These are phyloP conservation scores for Thielaviopsis ethacetica DNA, from an alignment of 2,329 filamentous ascomycete genomes.

Conservation along the genomic window DNA sequence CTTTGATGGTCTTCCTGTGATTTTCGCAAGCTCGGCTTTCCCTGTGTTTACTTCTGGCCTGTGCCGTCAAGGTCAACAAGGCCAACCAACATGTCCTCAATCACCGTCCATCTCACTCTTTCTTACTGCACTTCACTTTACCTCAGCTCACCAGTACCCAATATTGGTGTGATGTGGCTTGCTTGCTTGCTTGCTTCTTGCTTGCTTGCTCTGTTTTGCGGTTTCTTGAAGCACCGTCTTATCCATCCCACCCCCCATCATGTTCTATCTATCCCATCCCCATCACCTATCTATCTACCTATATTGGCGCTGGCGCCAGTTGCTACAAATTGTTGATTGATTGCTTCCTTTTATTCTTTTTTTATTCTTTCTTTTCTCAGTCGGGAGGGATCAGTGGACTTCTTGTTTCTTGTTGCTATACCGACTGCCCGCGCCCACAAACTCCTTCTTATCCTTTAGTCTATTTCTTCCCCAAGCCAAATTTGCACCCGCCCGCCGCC, in stretches of 20 bases:
- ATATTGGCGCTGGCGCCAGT: background rate
- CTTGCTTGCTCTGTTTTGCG: background rate
- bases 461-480: background rate
- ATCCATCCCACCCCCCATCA: background rate
- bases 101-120: background rate
- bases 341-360: background rate
- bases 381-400: background rate
- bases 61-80: background rate
- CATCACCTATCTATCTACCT: too few relatives aligned
- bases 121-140: background rate
- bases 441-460: slow-evolving; percentile 1
- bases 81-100: background rate
- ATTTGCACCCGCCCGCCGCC: background rate
- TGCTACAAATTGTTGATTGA: background rate
- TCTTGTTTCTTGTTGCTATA: background rate
- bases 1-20: background rate
- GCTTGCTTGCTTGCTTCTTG: background rate
- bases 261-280: background rate
- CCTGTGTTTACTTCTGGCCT: background rate
- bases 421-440: background rate
- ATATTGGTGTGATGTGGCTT: background rate
- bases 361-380: background rate
- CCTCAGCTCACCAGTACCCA: background rate
- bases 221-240: background rate
- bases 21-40: background rate